phyloP scores from a whole-genome alignment of 2,329 filamentous ascomycete genomes.

The Nigrospora sphaerica region DNA sequence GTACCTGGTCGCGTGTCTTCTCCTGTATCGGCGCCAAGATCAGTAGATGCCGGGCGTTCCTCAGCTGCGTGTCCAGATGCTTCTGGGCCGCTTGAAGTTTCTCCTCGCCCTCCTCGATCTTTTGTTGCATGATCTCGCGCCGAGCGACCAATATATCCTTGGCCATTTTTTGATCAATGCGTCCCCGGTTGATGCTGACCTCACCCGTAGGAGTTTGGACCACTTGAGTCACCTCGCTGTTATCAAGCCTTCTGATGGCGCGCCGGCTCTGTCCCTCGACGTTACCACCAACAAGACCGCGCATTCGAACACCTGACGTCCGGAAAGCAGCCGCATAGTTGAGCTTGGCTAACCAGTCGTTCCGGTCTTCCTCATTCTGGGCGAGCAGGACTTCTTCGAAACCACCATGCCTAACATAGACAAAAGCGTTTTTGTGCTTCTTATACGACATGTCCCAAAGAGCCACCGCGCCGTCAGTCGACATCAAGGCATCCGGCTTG shows the following conservation, averaged over 20 bases:
- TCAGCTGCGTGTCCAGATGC: slow-evolving; percentile 73
- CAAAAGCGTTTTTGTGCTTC: slow-evolving; percentile 92
- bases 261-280: slow-evolving; percentile 76
- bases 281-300: slow-evolving; percentile 75
- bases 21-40: slow-evolving; percentile 84
- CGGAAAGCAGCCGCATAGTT: slow-evolving; percentile 95
- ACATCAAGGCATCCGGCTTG: slow-evolving; percentile 89
- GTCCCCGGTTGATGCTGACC: slow-evolving; percentile 64
- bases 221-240: slow-evolving; percentile 49
- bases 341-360: slow-evolving; percentile 92
- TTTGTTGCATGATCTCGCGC: slow-evolving; percentile 73
- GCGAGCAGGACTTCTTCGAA: slow-evolving; percentile 87
- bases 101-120: slow-evolving; percentile 76
- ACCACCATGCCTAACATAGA: slow-evolving; percentile 80
- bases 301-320: slow-evolving; percentile 83
- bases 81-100: slow-evolving; percentile 67
- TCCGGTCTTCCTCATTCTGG: slow-evolving; percentile 84
- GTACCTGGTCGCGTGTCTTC: slow-evolving; percentile 79
- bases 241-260: slow-evolving; percentile 65
- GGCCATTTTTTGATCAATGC: slow-evolving; percentile 74
- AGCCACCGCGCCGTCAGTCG: slow-evolving; percentile 87
- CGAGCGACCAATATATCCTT: slow-evolving; percentile 80
- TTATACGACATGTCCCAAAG: slow-evolving; percentile 81
- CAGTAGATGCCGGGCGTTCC: slow-evolving; percentile 85
- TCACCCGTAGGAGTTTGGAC: slow-evolving; percentile 68